Percentiles rank a stretch among this genome's conserved stretches.
These are phyloP conservation scores for Podospora conica DNA, from an alignment of 495 filamentous ascomycete genomes.

Conservation along the genomic window DNA sequence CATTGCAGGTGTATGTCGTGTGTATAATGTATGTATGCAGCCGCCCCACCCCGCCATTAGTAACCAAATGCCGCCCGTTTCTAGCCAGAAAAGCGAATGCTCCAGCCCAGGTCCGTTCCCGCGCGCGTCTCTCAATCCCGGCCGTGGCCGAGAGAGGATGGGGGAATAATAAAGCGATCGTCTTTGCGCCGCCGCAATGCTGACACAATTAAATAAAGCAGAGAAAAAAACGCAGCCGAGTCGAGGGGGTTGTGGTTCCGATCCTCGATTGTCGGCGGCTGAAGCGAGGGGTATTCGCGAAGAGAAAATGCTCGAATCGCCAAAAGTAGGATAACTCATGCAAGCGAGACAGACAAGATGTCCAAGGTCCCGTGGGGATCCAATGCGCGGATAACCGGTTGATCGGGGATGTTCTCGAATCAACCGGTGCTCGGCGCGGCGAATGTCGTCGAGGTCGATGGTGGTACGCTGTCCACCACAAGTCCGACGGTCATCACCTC, in stretches of 20 bases:
- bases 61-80: neutral
- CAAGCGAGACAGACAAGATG: neutral
- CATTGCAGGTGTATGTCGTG: neutral
- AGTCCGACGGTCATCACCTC: slow-evolving; percentile 13
- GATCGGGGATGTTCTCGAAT: neutral
- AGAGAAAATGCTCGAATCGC: neutral
- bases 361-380: neutral
- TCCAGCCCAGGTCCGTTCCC: neutral
- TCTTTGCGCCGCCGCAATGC: slow-evolving; percentile 4
- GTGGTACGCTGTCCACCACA: neutral
- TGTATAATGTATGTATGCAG: slow-evolving; percentile 2
- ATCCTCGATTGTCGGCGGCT: neutral
- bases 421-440: neutral
- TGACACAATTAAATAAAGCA: slow-evolving; percentile 1
- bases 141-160: neutral
- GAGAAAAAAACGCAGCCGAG: neutral
- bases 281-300: neutral
- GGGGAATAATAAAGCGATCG: neutral
- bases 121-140: neutral
- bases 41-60: neutral
- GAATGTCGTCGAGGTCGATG: neutral
- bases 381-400: neutral
- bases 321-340: neutral
- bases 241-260: neutral
- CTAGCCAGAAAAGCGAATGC: slow-evolving; percentile 4